Evolutionary conservation across 306 rosid species (phyloP).

Genomic region (Lupinus albus): DNA sequence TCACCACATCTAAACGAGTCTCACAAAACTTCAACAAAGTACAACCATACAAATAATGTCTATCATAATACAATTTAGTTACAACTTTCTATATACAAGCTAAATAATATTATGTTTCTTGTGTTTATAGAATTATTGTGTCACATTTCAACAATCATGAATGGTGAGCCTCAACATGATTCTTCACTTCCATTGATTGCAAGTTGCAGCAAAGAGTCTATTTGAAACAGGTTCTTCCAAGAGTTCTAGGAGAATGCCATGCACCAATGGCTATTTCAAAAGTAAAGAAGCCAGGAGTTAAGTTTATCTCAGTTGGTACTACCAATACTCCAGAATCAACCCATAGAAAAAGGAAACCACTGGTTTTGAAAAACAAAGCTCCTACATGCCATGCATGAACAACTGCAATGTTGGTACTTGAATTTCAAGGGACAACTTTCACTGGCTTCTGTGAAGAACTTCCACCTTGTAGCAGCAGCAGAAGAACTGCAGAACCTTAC

Average conservation of each 20-base stretch:
- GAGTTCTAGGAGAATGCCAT: constrained; percentile 78
- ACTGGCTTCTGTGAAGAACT: constrained; percentile 91
- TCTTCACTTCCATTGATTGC: constrained; percentile 52
- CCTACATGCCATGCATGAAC: constrained; percentile 99
- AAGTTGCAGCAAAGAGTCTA: constrained; percentile 56
- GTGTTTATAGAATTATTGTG: no score
- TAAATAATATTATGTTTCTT: no score
- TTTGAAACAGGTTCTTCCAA: constrained; percentile 63
- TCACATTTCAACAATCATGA: no score
- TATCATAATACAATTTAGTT: no score
- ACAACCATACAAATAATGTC: no score
- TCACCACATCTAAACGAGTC: no score
- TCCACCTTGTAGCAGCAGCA: constrained; percentile 84
- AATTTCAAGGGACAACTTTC: constrained; percentile 94
- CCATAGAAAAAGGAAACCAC: constrained; percentile 46
- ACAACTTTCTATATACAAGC: no score
- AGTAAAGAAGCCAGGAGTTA: constrained; percentile 53
- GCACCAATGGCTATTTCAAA: constrained; percentile 56
- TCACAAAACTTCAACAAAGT: no score
- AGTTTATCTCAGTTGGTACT: constrained; percentile 43
- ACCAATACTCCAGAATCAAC: constrained; percentile 38
- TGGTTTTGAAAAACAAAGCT: constrained; percentile 77
- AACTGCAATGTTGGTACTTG: constrained; percentile 92
- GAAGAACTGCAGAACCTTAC: constrained; percentile 67
- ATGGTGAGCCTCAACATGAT: constrained; percentile 58